A percentile compares a stretch with the other conserved stretches of the same genome.
Conservation (phyloP, 306 rosid genomes). For the Lathyrus sativus region DNA sequence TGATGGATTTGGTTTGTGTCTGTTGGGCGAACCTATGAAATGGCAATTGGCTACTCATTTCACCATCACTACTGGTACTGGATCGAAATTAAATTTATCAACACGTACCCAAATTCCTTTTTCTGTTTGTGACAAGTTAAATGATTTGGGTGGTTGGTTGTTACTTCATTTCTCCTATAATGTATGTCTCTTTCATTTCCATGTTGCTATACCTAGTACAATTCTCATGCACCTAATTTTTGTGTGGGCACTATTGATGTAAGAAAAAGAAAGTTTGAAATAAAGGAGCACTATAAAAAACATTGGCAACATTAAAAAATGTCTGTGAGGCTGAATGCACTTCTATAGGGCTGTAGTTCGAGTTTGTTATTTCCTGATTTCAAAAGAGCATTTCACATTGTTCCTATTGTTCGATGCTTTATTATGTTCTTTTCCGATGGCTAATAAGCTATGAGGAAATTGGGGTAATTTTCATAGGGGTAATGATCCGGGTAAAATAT, state of each 20-base stretch:
- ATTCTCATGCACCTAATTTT: background rate
- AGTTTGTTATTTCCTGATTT: no score
- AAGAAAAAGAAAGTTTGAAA: background rate
- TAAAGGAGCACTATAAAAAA: no score
- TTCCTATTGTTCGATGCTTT: no score
- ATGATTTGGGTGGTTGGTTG: background rate
- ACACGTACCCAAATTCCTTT: slow-evolving; percentile 23
- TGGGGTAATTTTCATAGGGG: no score
- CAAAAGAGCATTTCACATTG: no score
- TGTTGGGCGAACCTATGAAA: slow-evolving; percentile 39
- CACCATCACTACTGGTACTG: background rate
- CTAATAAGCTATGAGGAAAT: no score
- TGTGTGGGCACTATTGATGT: background rate
- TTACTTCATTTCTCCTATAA: background rate
- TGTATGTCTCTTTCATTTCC: background rate
- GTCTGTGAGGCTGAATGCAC: no score
- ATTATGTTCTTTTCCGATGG: no score
- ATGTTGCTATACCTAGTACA: background rate
- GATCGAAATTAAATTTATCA: background rate
- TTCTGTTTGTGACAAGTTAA: background rate
- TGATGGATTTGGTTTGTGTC: slow-evolving; percentile 50
- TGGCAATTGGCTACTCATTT: slow-evolving; percentile 1
- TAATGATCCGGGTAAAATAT: no score
- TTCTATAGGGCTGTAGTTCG: no score
- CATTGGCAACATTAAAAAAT: no score